A percentile compares a stretch with the other conserved stretches of the same genome.
phyloP scores from a whole-genome alignment of 2,329 filamentous ascomycete genomes.

The Venturia aucupariae region DNA sequence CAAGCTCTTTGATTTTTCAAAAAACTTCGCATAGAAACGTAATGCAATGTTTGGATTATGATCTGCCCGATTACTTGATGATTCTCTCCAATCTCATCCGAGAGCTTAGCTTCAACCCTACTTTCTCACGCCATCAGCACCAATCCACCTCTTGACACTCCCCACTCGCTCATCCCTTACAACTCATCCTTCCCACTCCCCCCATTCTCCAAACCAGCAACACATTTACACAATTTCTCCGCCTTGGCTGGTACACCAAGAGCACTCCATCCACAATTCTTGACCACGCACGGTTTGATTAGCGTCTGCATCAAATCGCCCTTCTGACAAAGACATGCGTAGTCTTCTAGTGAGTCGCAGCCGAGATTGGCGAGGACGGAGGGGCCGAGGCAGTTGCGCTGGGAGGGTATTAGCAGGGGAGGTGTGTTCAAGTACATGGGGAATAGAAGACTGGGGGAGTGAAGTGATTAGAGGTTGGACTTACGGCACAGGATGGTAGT shows the following conservation, averaged over 20 bases:
- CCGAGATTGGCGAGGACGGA: background rate
- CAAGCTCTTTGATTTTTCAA: too few relatives aligned
- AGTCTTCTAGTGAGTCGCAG: background rate
- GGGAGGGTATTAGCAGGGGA: background rate
- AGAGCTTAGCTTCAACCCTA: too few relatives aligned
- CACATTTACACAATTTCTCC: background rate
- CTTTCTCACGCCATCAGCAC: too few relatives aligned
- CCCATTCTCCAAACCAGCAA: background rate
- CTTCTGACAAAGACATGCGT: background rate
- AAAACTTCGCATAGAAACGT: too few relatives aligned
- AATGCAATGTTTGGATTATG: too few relatives aligned
- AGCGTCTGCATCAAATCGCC: background rate
- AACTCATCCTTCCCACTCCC: background rate
- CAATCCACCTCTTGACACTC: too few relatives aligned
- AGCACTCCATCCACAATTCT: slow-evolving; percentile 4
- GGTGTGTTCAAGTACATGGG: background rate
- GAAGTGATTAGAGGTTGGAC: background rate
- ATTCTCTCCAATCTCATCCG: too few relatives aligned
- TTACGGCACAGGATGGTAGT: slow-evolving; percentile 4
- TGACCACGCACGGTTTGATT: background rate
- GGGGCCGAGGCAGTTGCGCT: background rate
- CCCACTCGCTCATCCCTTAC: background rate
- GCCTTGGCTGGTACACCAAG: background rate
- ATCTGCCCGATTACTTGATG: too few relatives aligned
- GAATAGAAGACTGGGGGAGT: background rate